A percentile compares a stretch with the other conserved stretches of the same genome.
Conservation (phyloP, 2,329 filamentous ascomycete genomes). For the Xylaria sp. region DNA sequence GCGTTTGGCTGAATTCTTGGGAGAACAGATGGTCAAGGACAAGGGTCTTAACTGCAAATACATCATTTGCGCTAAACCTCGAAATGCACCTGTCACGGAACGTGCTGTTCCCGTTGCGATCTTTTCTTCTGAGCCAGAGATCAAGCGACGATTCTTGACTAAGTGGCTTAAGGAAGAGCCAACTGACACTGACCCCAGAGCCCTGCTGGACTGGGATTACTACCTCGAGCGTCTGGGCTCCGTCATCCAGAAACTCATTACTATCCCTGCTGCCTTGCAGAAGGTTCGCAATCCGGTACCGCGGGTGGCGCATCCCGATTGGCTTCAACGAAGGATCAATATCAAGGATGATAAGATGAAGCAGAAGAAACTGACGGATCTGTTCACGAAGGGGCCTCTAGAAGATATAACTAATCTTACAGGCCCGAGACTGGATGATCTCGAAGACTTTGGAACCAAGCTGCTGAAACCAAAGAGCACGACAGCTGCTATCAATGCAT, state of each 20-base stretch:
- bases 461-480: conserved; percentile 67
- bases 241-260: conserved; percentile 98
- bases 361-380: conserved; percentile 96
- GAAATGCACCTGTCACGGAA: conserved; percentile 90
- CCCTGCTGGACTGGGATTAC: conserved; percentile 94
- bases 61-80: conserved; percentile 88
- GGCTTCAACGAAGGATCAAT: conserved; percentile 91
- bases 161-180: conserved; percentile 98
- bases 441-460: conserved; percentile 80
- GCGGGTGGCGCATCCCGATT: conserved; percentile 90
- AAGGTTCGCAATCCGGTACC: conserved; percentile 95
- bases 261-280: conserved; percentile 93
- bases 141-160: conserved; percentile 86
- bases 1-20: conserved; percentile 91
- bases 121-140: conserved; percentile 87
- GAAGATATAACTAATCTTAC: conserved; percentile 72
- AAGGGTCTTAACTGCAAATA: conserved; percentile 99
- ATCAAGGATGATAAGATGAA: conserved; percentile 97
- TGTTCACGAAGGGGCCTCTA: conserved; percentile 76
- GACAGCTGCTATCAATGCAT: conserved; percentile 54
- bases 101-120: conserved; percentile 94
- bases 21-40: conserved; percentile 99
- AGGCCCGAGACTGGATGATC: conserved; percentile 60
- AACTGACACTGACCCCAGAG: conserved; percentile 84
- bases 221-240: conserved; percentile 95